Evolutionary conservation across 1,139 yeast species (phyloP).

Genomic region (Torulaspora globosa): DNA sequence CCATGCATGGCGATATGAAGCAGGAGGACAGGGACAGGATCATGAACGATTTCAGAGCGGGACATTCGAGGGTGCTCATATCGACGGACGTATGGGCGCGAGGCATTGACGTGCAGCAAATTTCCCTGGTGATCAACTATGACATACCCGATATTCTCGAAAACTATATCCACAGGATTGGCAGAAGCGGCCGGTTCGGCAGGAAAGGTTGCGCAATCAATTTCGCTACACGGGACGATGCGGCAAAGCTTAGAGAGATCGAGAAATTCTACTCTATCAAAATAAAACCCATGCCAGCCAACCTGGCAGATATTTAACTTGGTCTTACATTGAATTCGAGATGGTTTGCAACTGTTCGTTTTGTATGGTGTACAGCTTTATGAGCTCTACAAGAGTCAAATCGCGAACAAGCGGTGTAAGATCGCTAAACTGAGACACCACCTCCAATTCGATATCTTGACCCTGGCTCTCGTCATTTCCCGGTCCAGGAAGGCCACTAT

Average conservation of each 20-base stretch:
- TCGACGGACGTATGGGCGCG: conserved; percentile 98
- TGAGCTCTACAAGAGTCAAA: conserved; percentile 33
- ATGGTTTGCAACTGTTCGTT: conserved; percentile 38
- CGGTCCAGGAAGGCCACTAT: conserved; percentile 9
- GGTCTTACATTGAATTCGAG: conserved; percentile 18
- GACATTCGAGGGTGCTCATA: conserved; percentile 76
- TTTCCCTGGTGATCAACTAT: conserved; percentile 89
- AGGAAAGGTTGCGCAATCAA: conserved; percentile 94
- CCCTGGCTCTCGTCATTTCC: conserved; percentile 7
- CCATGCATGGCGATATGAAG: conserved; percentile 98
- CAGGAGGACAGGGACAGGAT: conserved; percentile 86
- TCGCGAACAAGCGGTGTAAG: conserved; percentile 15
- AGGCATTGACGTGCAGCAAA: conserved; percentile 96
- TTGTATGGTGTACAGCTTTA: conserved; percentile 38
- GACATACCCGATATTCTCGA: conserved; percentile 84
- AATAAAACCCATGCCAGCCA: conserved; percentile 85
- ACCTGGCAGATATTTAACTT: conserved; percentile 45
- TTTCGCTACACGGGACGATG: conserved; percentile 72
- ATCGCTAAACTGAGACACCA: conserved; percentile 32
- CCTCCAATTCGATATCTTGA: conserved; percentile 28
- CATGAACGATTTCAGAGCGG: conserved; percentile 81
- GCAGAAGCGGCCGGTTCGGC: conserved; percentile 93
- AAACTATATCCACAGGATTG: conserved; percentile 90
- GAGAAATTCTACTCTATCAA: conserved; percentile 74
- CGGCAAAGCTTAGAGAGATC: conserved; percentile 55